Conservation (phyloP, 2,329 filamentous ascomycete species). For the Parafenestella ontariensis region DNA sequence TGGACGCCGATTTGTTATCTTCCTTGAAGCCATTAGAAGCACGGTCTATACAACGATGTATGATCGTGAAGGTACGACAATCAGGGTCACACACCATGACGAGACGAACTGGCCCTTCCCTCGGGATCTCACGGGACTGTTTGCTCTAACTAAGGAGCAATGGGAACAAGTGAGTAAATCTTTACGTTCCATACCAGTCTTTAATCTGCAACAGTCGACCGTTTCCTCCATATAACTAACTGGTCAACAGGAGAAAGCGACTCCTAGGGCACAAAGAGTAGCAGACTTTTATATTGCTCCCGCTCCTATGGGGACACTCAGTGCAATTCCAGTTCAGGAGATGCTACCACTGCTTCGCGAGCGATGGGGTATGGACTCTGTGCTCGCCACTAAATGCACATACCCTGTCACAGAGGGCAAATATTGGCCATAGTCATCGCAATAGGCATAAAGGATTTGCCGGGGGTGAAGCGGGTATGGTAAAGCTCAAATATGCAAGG, state of each 20-base stretch:
- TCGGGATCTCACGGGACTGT: conserved; percentile 17
- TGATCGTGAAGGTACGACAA: conserved; percentile 12
- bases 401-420: conserved; percentile 6
- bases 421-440: conserved; percentile 12
- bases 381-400: conserved; percentile 1
- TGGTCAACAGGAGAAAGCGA: conserved; percentile 6
- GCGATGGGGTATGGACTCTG: conserved; percentile 16
- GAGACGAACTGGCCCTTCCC: conserved; percentile 22
- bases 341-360: conserved; percentile 2
- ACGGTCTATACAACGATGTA: conserved; percentile 27
- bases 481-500: no score
- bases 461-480: no score
- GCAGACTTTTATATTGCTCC: conserved; percentile 2
- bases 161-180: conserved; percentile 26
- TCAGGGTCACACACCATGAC: conserved; percentile 30
- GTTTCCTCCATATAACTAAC: neutral
- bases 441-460: neutral
- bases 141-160: conserved; percentile 22
- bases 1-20: conserved; percentile 14
- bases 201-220: neutral
- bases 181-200: neutral
- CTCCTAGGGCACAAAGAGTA: neutral
- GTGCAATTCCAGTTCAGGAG: neutral
- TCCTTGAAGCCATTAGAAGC: conserved; percentile 24
- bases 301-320: neutral